Conservation (phyloP, 1,284 basidiomycete species). For the Veloporphyrellus conicus region DNA sequence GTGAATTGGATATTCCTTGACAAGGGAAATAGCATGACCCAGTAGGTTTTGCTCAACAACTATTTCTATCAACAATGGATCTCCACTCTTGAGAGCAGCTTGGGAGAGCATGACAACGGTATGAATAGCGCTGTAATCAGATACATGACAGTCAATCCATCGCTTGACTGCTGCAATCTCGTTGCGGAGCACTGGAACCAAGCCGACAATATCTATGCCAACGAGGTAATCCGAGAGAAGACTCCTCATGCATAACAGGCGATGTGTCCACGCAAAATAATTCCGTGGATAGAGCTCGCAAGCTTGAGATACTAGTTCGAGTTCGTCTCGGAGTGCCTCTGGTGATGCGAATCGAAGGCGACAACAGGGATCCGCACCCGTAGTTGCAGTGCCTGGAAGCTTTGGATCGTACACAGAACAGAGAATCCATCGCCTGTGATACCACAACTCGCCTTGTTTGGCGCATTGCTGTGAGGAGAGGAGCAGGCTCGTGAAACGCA, state of each 20-base stretch:
- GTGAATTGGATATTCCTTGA: conserved; percentile 47
- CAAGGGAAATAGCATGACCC: conserved; percentile 45
- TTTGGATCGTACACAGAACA: conserved; percentile 19
- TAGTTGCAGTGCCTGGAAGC: background rate
- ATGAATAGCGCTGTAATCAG: conserved; percentile 61
- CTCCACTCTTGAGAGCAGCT: conserved; percentile 3
- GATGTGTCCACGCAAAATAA: conserved; percentile 64
- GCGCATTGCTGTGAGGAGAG: conserved; percentile 50
- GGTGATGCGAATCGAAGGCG: conserved; percentile 22
- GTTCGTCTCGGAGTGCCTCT: conserved; percentile 40
- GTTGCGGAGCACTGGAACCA: conserved; percentile 33
- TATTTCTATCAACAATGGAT: conserved; percentile 1
- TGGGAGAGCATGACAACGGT: conserved; percentile 40
- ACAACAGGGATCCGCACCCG: background rate
- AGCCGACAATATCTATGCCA: conserved; percentile 15
- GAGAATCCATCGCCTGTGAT: conserved; percentile 63
- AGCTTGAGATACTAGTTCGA: conserved; percentile 42
- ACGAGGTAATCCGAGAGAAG: conserved; percentile 9
- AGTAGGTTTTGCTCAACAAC: conserved; percentile 8
- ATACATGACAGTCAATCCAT: conserved; percentile 60
- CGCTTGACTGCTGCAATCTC: conserved; percentile 37
- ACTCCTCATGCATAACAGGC: conserved; percentile 41
- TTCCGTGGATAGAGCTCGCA: conserved; percentile 62
- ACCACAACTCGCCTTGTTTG: conserved; percentile 64
- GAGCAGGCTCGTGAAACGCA: conserved; percentile 45